A percentile compares a stretch with the other conserved stretches of the same genome.
phyloP scores from a whole-genome alignment of 2,329 filamentous ascomycete species.

The Trichoderma cornu-damae region DNA sequence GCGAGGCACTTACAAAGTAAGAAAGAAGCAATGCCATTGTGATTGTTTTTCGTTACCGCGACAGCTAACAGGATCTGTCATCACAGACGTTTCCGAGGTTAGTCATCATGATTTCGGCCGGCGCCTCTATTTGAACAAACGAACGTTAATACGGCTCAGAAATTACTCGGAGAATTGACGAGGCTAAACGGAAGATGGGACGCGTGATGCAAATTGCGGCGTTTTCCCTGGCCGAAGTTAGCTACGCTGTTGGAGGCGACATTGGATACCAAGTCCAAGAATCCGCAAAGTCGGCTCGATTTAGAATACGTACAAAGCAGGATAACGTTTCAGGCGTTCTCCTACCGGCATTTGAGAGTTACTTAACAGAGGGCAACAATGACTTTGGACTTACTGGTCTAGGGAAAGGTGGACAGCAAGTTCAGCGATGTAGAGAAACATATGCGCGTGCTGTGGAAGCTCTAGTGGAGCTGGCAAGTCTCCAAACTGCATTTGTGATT shows the following conservation, averaged over 20 bases:
- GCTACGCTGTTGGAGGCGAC: slow-evolving; percentile 91
- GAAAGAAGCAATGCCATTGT: slow-evolving; percentile 27
- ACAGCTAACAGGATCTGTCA: not conserved
- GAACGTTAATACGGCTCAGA: slow-evolving; percentile 52
- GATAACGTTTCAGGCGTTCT: slow-evolving; percentile 98
- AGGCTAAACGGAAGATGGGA: slow-evolving; percentile 99
- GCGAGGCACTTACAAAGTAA: slow-evolving; percentile 94
- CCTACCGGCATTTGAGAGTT: slow-evolving; percentile 89
- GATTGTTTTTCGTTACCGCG: not conserved
- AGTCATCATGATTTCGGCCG: slow-evolving; percentile 8
- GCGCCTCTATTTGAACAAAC: not conserved
- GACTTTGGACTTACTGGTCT: slow-evolving; percentile 95
- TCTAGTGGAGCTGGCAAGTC: slow-evolving; percentile 85
- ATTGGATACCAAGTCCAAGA: slow-evolving; percentile 98
- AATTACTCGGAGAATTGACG: slow-evolving; percentile 94
- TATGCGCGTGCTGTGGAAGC: slow-evolving; percentile 95
- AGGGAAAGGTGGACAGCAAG: slow-evolving; percentile 95
- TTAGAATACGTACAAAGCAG: slow-evolving; percentile 89
- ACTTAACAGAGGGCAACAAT: slow-evolving; percentile 79
- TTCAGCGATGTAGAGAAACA: slow-evolving; percentile 90
- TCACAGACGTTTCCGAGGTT: slow-evolving; percentile 81
- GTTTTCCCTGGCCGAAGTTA: slow-evolving; percentile 95
- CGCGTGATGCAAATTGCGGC: slow-evolving; percentile 98
- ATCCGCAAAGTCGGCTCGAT: slow-evolving; percentile 85
- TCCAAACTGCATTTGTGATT: slow-evolving; percentile 97